Evolutionary conservation across 805 yeast genomes (phyloP).

Genomic region (Starmerella kuoi): DNA sequence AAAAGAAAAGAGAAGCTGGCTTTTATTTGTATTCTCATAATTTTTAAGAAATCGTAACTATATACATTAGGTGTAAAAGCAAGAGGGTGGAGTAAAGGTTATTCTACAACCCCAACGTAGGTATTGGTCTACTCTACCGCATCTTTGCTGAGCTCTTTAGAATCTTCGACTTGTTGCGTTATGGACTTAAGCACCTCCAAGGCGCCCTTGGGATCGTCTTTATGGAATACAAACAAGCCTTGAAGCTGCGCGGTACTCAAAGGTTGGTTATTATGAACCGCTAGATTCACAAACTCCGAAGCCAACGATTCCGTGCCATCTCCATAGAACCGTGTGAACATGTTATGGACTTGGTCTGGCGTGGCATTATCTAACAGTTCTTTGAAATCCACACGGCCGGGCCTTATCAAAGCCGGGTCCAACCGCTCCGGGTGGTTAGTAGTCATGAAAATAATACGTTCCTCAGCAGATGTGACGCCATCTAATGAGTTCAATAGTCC

Average conservation of each 20-base stretch:
- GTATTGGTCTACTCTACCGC: no score
- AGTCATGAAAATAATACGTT: conserved; percentile 93
- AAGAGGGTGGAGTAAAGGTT: no score
- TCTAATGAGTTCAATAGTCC: conserved; percentile 89
- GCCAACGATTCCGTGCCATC: conserved; percentile 40
- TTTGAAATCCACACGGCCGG: conserved; percentile 86
- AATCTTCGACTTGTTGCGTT: no score
- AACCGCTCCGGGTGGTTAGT: conserved; percentile 91
- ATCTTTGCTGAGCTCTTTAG: no score
- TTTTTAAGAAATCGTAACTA: no score
- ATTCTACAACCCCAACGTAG: no score
- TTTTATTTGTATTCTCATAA: no score
- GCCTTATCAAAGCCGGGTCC: conserved; percentile 87
- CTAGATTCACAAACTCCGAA: conserved; percentile 39
- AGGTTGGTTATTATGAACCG: conserved; percentile 37
- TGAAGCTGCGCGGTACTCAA: conserved; percentile 91
- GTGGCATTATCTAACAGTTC: conserved; percentile 80
- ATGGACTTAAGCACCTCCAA: conserved; percentile 41
- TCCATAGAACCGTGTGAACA: conserved; percentile 83
- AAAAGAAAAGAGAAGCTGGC: no score
- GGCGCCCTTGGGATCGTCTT: conserved; percentile 68
- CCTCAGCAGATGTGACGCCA: conserved; percentile 96
- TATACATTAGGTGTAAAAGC: no score
- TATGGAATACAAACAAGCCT: conserved; percentile 87
- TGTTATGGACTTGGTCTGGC: conserved; percentile 58